Evolutionary conservation across 106 monocot species (phyloP), one percentile per base, ranked within the genome.

Genomic region (Allium fistulosum): DNA sequence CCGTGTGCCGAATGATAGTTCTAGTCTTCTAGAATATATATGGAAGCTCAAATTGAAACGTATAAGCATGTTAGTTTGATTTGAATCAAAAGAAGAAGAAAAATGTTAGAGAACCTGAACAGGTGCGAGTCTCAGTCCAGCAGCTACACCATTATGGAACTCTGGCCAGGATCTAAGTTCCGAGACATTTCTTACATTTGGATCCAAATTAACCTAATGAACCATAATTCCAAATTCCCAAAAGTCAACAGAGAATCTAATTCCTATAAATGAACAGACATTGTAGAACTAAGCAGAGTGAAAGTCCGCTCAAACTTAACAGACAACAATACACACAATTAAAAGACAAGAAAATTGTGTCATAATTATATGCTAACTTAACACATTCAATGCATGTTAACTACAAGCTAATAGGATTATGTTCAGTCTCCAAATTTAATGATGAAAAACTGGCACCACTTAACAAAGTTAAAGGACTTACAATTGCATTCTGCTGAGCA

Each of bases 121-220:
- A 27, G 96, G 92, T 57, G 92, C 92, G 69, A 97, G 77, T 49
- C 81, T 89, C 70, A 97, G 68, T 56, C 96, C 96, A 79, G 96
- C 92, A 80, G 96, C 92, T 73, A 92, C 96, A 72, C 96, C 96
- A 87, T 97, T 97, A 66, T 97, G 96, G 72, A 97, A 97, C 55
- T 97, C 92, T 53, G 96, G 86, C 96, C 96, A 97, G 58, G 87
- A 82, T 53, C 68, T 82, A 51, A 92, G 78, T 69, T 92, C 96
- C 17, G 87, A 74, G 27, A 97, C 76, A 69, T 68, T 97, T 78
- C 96, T 75, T 59, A 84, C 56, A 77, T 86, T 92, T 62, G 92
- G 86, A 68, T 97, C 96, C 61, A 97, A 65, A 81, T 92, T 97
- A 67, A 97, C 89, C 96, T 97, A 66, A 6, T 11, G 51, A 26